phyloP scores from a whole-genome alignment of 1,139 yeast species.

The Candida sanyaensis region DNA sequence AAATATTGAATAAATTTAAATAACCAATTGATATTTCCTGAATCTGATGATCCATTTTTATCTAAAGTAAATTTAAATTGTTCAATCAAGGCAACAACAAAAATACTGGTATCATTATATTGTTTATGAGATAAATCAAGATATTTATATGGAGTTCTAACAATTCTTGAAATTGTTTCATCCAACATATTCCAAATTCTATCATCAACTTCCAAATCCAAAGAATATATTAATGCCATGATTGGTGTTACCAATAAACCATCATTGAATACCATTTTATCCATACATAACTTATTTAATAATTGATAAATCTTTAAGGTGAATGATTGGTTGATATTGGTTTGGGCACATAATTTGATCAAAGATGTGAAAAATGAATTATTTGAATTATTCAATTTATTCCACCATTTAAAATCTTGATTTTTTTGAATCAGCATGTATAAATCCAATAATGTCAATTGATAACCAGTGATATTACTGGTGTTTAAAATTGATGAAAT shows the following conservation, averaged over 20 bases:
- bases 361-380: conserved; percentile 60
- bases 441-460: conserved; percentile 54
- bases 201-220: conserved; percentile 18
- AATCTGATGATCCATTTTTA: conserved; percentile 26
- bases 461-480: conserved; percentile 43
- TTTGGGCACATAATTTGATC: conserved; percentile 44
- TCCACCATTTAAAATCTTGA: conserved; percentile 62
- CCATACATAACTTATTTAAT: conserved; percentile 22
- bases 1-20: conserved; percentile 44
- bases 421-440: conserved; percentile 42
- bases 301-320: conserved; percentile 25
- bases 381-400: conserved; percentile 47
- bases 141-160: conserved; percentile 80
- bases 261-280: conserved; percentile 46
- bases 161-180: conserved; percentile 69
- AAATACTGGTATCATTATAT: conserved; percentile 56
- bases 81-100: conserved; percentile 66
- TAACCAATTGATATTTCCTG: conserved; percentile 51
- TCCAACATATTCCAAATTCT: conserved; percentile 62
- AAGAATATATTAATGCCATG: conserved; percentile 41
- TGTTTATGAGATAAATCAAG: conserved; percentile 59
- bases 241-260: conserved; percentile 48
- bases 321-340: conserved; percentile 18
- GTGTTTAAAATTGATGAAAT: conserved; percentile 19
- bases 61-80: conserved; percentile 60